Percentiles rank a stretch among this genome's conserved stretches.
Conservation (phyloP, 2,329 filamentous ascomycete genomes). For the Neonectria hederae region DNA sequence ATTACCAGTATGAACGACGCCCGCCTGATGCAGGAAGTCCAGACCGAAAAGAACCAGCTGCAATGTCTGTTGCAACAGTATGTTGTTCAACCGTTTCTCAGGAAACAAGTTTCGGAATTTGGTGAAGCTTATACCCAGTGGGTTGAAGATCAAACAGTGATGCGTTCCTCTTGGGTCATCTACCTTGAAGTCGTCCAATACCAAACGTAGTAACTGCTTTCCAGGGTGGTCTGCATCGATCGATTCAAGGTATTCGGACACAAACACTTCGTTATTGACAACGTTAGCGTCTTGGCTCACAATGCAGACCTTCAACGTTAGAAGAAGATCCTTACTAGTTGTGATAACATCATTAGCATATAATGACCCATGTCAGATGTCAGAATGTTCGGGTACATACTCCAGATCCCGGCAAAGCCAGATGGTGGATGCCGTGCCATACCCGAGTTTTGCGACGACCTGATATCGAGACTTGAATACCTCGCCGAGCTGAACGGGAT, state of each 20-base stretch:
- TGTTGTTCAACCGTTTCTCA: conserved; percentile 36
- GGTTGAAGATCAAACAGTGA: conserved; percentile 14
- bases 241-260: conserved; percentile 42
- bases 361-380: background rate
- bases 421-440: conserved; percentile 52
- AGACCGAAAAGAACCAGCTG: conserved; percentile 38
- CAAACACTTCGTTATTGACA: conserved; percentile 40
- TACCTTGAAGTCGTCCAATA: background rate
- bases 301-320: conserved; percentile 48
- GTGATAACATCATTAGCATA: background rate
- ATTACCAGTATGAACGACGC: conserved; percentile 43
- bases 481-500: conserved; percentile 49
- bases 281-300: conserved; percentile 38
- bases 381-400: conserved; percentile 12
- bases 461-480: conserved; percentile 47
- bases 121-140: conserved; percentile 50
- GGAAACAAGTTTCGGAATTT: too few species aligned
- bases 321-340: conserved; percentile 36
- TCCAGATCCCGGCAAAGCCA: conserved; percentile 53
- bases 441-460: conserved; percentile 54
- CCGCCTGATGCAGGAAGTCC: conserved; percentile 39
- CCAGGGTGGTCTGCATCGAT: background rate
- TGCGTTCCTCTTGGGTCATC: background rate
- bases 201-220: background rate
- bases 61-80: conserved; percentile 40